These are phyloP conservation scores for Lichtheimia corymbifera DNA, from an alignment of 371 early-diverging fungal species.

Conservation along the genomic window DNA sequence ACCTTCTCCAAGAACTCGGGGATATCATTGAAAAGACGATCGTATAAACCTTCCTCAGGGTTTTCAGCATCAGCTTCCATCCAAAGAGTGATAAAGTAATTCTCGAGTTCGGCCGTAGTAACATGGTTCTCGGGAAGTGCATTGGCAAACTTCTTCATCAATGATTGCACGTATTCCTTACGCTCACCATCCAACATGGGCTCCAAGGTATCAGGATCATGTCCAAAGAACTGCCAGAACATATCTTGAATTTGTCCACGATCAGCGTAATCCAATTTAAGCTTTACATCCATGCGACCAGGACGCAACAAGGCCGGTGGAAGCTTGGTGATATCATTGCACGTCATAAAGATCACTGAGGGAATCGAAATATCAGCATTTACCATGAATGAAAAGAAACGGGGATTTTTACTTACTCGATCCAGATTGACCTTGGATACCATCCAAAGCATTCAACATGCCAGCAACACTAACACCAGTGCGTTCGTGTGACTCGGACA, in stretches of 20 bases:
- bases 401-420: conserved; percentile 25
- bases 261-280: conserved; percentile 81
- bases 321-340: conserved; percentile 89
- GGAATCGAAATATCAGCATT: neutral
- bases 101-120: conserved; percentile 55
- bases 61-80: conserved; percentile 22
- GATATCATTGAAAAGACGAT: conserved; percentile 14
- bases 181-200: conserved; percentile 14
- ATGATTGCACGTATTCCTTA: conserved; percentile 4
- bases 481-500: conserved; percentile 41
- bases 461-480: conserved; percentile 26
- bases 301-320: conserved; percentile 96
- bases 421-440: conserved; percentile 67
- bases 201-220: conserved; percentile 24
- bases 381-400: too few species aligned
- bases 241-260: conserved; percentile 63
- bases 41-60: conserved; percentile 11
- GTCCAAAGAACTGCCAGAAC: conserved; percentile 50
- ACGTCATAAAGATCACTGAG: conserved; percentile 88
- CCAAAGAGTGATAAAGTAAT: conserved; percentile 29
- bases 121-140: conserved; percentile 34
- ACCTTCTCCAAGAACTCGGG: conserved; percentile 19
- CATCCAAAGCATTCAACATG: conserved; percentile 82
- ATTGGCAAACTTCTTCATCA: conserved; percentile 15
- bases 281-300: conserved; percentile 92